Conservation (phyloP, 2,329 filamentous ascomycete species). For the Ophiostoma populinum region DNA sequence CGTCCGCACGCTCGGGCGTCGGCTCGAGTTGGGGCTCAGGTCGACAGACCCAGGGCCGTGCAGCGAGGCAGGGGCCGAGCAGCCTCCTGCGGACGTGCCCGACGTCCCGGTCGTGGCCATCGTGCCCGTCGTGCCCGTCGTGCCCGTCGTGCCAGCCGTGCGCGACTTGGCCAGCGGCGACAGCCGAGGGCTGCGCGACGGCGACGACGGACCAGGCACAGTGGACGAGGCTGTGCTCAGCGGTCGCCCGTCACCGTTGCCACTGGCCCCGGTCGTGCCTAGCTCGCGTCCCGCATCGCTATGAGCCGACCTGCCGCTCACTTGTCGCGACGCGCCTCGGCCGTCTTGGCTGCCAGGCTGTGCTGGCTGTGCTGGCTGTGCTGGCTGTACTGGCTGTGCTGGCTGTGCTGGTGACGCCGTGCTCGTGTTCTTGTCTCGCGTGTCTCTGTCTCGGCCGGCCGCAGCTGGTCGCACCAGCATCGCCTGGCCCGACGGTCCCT, state of each 20-base stretch:
- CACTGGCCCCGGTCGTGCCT: too few species aligned
- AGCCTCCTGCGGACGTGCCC: not conserved
- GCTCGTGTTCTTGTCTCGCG: too few species aligned
- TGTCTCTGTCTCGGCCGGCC: not conserved
- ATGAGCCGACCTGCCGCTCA: too few species aligned
- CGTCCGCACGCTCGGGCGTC: constrained; percentile 6
- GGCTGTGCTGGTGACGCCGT: too few species aligned
- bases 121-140: constrained; percentile 11
- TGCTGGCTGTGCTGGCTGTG: not conserved
- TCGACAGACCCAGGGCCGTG: not conserved
- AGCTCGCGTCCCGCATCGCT: too few species aligned
- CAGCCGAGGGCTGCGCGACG: constrained; percentile 1
- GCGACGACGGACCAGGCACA: not conserved
- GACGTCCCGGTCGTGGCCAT: constrained; percentile 11
- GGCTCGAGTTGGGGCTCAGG: constrained; percentile 6
- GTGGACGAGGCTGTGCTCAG: not conserved
- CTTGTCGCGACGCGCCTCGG: too few species aligned
- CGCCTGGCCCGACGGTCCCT: not conserved
- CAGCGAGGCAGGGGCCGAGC: not conserved
- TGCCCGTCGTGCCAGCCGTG: not conserved
- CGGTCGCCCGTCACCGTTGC: not conserved
- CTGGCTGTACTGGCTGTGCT: not conserved
- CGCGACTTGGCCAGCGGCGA: constrained; percentile 2
- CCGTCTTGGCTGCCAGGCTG: not conserved
- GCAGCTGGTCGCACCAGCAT: not conserved